phyloP scores from a whole-genome alignment of 1,284 basidiomycete species.

The Moesziomyces globuligerus region DNA sequence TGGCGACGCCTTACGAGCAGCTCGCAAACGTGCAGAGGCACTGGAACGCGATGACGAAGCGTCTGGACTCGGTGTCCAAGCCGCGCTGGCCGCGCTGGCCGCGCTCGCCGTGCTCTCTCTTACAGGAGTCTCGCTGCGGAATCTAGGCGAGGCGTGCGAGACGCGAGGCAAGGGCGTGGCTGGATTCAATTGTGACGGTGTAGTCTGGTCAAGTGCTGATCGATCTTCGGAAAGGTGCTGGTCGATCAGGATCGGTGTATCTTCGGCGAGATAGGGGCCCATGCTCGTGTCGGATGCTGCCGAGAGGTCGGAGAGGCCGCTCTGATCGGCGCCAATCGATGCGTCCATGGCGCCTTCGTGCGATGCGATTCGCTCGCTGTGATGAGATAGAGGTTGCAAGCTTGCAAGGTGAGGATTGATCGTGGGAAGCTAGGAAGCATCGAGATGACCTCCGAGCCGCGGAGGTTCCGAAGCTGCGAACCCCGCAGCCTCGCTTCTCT shows the following conservation, averaged over 20 bases:
- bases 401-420: neutral
- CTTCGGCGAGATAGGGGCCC: constrained; percentile 6
- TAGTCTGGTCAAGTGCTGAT: no score
- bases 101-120: no score
- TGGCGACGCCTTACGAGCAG: constrained; percentile 2
- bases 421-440: neutral
- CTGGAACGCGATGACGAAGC: constrained; percentile 22
- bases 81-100: neutral
- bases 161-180: neutral
- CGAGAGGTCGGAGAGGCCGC: constrained; percentile 36
- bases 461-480: constrained; percentile 12
- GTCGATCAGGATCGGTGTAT: constrained; percentile 4
- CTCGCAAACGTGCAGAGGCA: constrained; percentile 1
- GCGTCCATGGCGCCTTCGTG: constrained; percentile 6
- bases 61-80: constrained; percentile 40
- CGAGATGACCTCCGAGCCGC: neutral
- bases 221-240: no score
- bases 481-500: constrained; percentile 8
- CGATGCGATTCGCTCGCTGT: neutral
- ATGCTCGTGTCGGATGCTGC: constrained; percentile 19
- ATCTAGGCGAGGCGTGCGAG: neutral
- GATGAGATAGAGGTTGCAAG: constrained; percentile 1
- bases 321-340: constrained; percentile 29
- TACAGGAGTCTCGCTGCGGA: no score
- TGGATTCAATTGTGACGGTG: neutral